Conservation (phyloP, 768 basidiomycete species). For the Ramaria rubella region DNA sequence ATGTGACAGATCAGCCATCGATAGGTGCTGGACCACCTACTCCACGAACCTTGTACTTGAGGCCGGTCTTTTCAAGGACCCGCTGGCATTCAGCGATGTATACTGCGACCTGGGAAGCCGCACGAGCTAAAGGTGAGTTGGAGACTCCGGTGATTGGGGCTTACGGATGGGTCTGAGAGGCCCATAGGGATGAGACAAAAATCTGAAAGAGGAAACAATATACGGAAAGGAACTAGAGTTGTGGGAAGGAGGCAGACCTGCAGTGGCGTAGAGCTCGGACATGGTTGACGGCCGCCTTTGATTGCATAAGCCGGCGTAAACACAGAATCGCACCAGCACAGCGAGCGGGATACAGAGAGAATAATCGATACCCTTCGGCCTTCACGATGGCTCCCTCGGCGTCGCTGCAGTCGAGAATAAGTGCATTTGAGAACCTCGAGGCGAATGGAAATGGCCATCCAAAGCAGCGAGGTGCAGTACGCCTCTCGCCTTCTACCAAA, state of each 20-base stretch:
- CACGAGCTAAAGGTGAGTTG: constrained; percentile 24
- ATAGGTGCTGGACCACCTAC: neutral
- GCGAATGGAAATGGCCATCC: neutral
- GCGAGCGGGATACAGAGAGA: neutral
- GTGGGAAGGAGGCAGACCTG: constrained; percentile 38
- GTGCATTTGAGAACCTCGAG: constrained; percentile 53
- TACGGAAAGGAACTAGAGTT: neutral
- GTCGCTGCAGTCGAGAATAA: constrained; percentile 51
- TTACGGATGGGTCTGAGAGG: constrained; percentile 63
- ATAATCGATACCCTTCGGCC: neutral
- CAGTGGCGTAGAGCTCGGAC: constrained; percentile 68
- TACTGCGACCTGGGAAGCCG: constrained; percentile 53
- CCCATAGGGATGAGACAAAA: constrained; percentile 89
- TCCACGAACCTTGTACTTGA: constrained; percentile 67
- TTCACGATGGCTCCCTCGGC: constrained; percentile 30
- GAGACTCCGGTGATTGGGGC: constrained; percentile 20
- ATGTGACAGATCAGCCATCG: constrained; percentile 11
- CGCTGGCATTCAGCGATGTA: constrained; percentile 78
- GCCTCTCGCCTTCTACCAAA: neutral
- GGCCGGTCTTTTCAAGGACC: constrained; percentile 74
- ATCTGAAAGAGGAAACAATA: constrained; percentile 39
- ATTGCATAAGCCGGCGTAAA: neutral
- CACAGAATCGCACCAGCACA: neutral
- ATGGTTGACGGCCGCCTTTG: too few species aligned
- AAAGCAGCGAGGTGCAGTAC: neutral